Percentiles rank a stretch among this genome's conserved stretches.
phyloP scores from a whole-genome alignment of 164 flowering plant genomes.

The Warburgia ugandensis region DNA sequence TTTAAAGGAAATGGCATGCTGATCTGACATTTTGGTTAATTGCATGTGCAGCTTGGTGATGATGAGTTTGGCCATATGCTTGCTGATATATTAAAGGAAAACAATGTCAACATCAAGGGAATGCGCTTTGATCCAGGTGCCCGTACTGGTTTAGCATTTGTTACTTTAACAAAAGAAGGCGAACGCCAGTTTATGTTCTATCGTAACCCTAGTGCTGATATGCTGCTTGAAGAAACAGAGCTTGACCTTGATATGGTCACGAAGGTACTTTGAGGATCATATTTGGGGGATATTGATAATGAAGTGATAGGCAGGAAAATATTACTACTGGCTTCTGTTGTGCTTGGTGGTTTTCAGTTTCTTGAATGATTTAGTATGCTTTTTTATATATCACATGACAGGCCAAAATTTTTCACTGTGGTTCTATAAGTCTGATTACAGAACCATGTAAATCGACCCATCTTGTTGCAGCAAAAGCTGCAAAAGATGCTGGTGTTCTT shows the following conservation, averaged over 20 bases:
- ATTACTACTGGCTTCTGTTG: not conserved
- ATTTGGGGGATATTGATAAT: not conserved
- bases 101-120: constrained; percentile 77
- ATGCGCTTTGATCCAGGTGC: constrained; percentile 97
- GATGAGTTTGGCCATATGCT: constrained; percentile 99
- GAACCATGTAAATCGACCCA: constrained; percentile 97
- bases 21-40: constrained; percentile 3
- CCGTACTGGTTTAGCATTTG: constrained; percentile 96
- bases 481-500: constrained; percentile 85
- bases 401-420: constrained; percentile 95
- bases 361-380: not conserved
- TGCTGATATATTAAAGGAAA: constrained; percentile 83
- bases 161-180: constrained; percentile 74
- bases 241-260: constrained; percentile 74
- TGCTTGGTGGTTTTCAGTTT: not conserved
- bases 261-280: constrained; percentile 33
- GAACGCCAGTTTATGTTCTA: constrained; percentile 99
- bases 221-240: constrained; percentile 81
- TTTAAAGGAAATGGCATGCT: no score
- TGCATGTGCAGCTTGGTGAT: constrained; percentile 70
- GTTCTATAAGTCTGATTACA: constrained; percentile 90
- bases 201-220: constrained; percentile 99
- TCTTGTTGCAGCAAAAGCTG: constrained; percentile 81
- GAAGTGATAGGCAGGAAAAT: not conserved
- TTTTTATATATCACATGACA: constrained; percentile 21